Evolutionary conservation across 1,284 basidiomycete species (phyloP).

Genomic region (Boletus smithii): DNA sequence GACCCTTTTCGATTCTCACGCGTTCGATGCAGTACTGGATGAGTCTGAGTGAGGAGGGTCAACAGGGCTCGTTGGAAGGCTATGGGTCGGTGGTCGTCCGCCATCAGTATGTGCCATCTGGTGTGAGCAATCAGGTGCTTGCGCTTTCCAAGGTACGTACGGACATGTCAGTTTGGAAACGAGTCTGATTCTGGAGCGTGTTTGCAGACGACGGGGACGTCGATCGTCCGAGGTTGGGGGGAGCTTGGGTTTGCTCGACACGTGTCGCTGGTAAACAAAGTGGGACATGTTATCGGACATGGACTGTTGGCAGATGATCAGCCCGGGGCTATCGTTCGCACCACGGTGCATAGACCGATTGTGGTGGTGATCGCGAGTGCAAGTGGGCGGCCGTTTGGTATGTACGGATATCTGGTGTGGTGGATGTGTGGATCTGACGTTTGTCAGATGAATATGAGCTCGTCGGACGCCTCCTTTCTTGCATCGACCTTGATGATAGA

Average conservation of each 20-base stretch:
- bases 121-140: not conserved
- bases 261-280: not conserved
- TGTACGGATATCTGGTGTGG: not conserved
- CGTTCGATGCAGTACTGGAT: not conserved
- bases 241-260: not conserved
- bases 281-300: slow-evolving; percentile 7
- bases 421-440: not conserved
- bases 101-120: not conserved
- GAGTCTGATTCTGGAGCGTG: not conserved
- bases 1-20: slow-evolving; percentile 1
- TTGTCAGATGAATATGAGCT: slow-evolving; percentile 12
- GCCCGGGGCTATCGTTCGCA: slow-evolving; percentile 3
- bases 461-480: slow-evolving; percentile 8
- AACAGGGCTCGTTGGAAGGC: not conserved
- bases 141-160: slow-evolving; percentile 14
- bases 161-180: not conserved
- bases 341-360: not conserved
- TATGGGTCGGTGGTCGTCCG: not conserved
- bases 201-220: not conserved
- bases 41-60: not conserved
- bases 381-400: slow-evolving; percentile 14
- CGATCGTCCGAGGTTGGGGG: slow-evolving; percentile 8
- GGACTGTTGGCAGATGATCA: not conserved
- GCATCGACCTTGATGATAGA: slow-evolving; percentile 6
- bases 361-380: slow-evolving; percentile 7